phyloP scores from a whole-genome alignment of 2,329 filamentous ascomycete species.

The Neurospora sp. region DNA sequence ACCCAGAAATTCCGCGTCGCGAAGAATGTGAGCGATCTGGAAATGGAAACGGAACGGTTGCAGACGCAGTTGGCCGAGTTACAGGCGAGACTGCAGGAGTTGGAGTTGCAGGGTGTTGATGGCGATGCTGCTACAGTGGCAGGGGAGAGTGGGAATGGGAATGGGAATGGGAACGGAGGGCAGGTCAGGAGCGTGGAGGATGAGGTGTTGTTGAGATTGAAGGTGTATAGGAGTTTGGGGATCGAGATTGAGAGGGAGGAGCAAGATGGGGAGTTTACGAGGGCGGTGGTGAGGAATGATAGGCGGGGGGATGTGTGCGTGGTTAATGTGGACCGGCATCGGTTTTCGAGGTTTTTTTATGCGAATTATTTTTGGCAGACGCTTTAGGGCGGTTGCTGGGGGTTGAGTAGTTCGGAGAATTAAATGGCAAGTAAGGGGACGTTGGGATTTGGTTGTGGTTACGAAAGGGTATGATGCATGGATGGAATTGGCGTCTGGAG shows the following conservation, averaged over 20 bases:
- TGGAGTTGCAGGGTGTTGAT: conserved; percentile 82
- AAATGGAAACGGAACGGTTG: conserved; percentile 91
- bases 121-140: conserved; percentile 34
- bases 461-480: background rate
- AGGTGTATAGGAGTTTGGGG: conserved; percentile 82
- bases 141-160: conserved; percentile 4
- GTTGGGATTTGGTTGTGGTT: background rate
- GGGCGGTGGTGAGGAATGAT: conserved; percentile 76
- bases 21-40: conserved; percentile 80
- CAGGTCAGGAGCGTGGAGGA: conserved; percentile 43
- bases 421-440: background rate
- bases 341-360: conserved; percentile 85
- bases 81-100: conserved; percentile 62
- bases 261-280: conserved; percentile 61
- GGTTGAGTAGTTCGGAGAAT: no score
- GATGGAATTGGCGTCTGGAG: background rate
- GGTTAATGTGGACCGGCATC: conserved; percentile 76
- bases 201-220: conserved; percentile 64
- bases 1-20: conserved; percentile 90
- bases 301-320: conserved; percentile 88
- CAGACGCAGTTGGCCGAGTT: conserved; percentile 68
- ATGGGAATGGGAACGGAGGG: background rate
- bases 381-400: conserved; percentile 40
- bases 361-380: conserved; percentile 95
- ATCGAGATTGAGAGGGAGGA: conserved; percentile 79